Evolutionary conservation across 1,139 yeast genomes (phyloP).

Genomic region (Diutina sp.): DNA sequence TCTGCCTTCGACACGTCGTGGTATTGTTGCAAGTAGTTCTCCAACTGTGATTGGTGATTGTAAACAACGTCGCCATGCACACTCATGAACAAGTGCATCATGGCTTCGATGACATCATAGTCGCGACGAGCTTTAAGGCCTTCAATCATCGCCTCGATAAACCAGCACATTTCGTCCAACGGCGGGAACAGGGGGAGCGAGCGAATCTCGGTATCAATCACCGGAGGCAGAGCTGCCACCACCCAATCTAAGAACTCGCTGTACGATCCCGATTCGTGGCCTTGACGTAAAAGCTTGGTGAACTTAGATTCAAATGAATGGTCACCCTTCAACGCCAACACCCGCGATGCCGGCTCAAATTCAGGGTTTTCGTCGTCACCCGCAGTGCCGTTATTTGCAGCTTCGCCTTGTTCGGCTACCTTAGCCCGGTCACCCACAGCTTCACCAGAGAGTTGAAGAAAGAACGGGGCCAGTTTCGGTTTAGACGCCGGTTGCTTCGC

Average conservation of each 20-base stretch:
- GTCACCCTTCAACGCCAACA: conserved; percentile 13
- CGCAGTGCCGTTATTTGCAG: not conserved
- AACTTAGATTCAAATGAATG: conserved; percentile 58
- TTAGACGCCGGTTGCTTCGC: conserved; percentile 84
- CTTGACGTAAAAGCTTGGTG: conserved; percentile 50
- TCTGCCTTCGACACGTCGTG: conserved; percentile 26
- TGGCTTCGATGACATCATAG: conserved; percentile 65
- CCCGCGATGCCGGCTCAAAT: conserved; percentile 14
- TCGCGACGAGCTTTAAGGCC: conserved; percentile 49
- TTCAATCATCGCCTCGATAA: conserved; percentile 49
- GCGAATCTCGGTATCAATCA: conserved; percentile 76
- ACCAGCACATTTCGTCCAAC: conserved; percentile 47
- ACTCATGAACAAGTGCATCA: conserved; percentile 61
- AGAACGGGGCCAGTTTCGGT: conserved; percentile 78
- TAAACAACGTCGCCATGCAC: conserved; percentile 77
- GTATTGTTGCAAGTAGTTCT: conserved; percentile 38
- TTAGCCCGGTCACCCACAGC: conserved; percentile 60
- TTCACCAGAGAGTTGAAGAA: conserved; percentile 50
- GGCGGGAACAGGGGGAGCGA: conserved; percentile 60
- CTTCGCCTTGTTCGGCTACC: conserved; percentile 30
- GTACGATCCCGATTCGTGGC: conserved; percentile 27
- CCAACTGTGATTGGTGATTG: conserved; percentile 24
- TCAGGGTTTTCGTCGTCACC: conserved; percentile 8
- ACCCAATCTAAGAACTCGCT: conserved; percentile 40
- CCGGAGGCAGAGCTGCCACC: conserved; percentile 59